Conservation (phyloP, 768 basidiomycete species). For the Fistulinella prunicolor region DNA sequence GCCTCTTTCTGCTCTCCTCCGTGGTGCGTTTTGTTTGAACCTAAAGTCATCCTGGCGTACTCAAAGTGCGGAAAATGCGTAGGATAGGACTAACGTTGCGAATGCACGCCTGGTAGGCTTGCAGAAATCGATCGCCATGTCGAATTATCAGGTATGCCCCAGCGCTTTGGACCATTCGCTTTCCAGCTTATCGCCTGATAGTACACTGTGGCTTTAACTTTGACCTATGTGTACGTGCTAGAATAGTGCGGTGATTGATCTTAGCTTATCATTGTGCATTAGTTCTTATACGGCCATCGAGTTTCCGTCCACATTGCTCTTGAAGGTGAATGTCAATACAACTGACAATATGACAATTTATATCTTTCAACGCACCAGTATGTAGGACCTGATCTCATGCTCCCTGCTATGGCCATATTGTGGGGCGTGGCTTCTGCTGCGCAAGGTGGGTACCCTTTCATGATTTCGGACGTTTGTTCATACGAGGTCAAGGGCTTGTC, state of each 20-base stretch:
- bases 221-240: slow-evolving; percentile 25
- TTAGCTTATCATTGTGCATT: background rate
- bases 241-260: background rate
- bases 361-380: slow-evolving; percentile 19
- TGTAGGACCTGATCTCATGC: slow-evolving; percentile 52
- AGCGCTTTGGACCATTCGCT: background rate
- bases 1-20: slow-evolving; percentile 50
- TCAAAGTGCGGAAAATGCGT: background rate
- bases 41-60: background rate
- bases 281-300: slow-evolving; percentile 54
- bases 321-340: slow-evolving; percentile 37
- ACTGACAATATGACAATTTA: slow-evolving; percentile 32
- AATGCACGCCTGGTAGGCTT: slow-evolving; percentile 63
- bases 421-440: slow-evolving; percentile 64
- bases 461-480: background rate
- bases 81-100: slow-evolving; percentile 47
- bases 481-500: slow-evolving; percentile 38
- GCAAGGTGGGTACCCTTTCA: slow-evolving; percentile 43
- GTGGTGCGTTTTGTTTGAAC: slow-evolving; percentile 36
- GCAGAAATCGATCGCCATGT: slow-evolving; percentile 43
- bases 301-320: slow-evolving; percentile 56
- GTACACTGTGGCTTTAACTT: slow-evolving; percentile 36
- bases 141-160: slow-evolving; percentile 26
- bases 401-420: slow-evolving; percentile 58
- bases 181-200: background rate